Evolutionary conservation across 345 rosid genomes (phyloP).

Genomic region (Cardiospermum halicacabum): DNA sequence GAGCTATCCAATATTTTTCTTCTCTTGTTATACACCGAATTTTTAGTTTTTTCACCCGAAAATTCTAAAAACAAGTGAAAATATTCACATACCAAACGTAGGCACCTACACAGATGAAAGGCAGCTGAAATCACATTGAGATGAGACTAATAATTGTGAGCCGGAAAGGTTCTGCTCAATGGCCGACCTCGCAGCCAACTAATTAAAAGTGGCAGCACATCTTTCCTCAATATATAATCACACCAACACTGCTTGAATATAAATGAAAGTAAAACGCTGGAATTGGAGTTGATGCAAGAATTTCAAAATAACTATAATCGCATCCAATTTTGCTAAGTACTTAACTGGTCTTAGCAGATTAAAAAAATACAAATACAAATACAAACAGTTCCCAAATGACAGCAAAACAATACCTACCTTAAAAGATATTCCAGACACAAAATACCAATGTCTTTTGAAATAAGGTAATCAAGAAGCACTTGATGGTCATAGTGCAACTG

Average conservation of each 20-base stretch:
- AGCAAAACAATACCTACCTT: slow-evolving; percentile 37
- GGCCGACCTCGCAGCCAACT: background rate
- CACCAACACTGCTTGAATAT: background rate
- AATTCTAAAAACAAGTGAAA: slow-evolving; percentile 43
- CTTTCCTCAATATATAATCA: background rate
- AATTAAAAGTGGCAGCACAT: background rate
- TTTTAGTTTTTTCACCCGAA: slow-evolving; percentile 25
- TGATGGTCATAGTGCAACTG: slow-evolving; percentile 89
- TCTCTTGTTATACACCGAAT: slow-evolving; percentile 40
- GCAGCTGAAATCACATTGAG: background rate
- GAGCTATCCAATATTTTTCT: slow-evolving; percentile 36
- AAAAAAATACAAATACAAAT: slow-evolving; percentile 1
- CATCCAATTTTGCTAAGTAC: slow-evolving; percentile 2
- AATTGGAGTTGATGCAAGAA: background rate
- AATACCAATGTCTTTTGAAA: slow-evolving; percentile 70
- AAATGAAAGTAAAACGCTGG: background rate
- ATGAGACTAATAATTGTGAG: background rate
- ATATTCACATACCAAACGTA: slow-evolving; percentile 41
- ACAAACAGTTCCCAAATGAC: background rate
- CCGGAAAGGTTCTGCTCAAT: background rate
- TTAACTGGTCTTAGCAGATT: background rate
- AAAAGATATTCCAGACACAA: slow-evolving; percentile 77
- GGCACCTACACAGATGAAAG: slow-evolving; percentile 38
- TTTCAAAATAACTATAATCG: background rate
- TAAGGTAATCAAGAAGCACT: slow-evolving; percentile 90